These are phyloP conservation scores for Symbiodinium natans DNA, from an alignment of 73 alveolate species.

Conservation along the genomic window DNA sequence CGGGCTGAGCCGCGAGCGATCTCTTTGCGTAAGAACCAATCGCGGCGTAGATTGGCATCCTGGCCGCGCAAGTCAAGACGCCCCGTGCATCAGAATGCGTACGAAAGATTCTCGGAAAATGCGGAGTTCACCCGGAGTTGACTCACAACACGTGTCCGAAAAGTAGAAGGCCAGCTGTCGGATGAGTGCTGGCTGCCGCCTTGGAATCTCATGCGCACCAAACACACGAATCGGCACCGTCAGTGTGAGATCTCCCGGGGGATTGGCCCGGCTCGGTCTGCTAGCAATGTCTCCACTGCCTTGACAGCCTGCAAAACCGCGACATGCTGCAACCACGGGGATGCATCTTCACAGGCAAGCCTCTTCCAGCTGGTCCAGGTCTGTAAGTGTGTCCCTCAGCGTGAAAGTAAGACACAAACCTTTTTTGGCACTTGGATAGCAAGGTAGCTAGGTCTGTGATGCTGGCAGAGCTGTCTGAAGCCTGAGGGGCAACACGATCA, in stretches of 20 bases:
- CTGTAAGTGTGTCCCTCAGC: constrained; percentile 23
- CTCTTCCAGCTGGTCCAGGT: constrained; percentile 72
- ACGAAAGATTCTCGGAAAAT: not conserved
- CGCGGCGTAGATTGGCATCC: constrained; percentile 77
- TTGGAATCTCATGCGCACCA: not conserved
- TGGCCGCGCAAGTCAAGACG: not conserved
- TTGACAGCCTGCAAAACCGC: not conserved
- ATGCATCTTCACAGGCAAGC: not conserved
- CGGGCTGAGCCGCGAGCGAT: constrained; percentile 3
- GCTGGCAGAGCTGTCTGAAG: not conserved
- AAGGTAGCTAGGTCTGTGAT: not conserved
- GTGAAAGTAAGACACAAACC: too few species aligned
- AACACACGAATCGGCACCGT: too few species aligned
- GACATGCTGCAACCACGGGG: too few species aligned
- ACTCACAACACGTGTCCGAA: not conserved
- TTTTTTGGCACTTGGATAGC: too few species aligned
- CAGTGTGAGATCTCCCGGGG: not conserved
- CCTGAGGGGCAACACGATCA: not conserved
- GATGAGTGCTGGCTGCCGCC: constrained; percentile 77
- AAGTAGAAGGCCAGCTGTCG: constrained; percentile 87
- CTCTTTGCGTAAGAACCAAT: constrained; percentile 55
- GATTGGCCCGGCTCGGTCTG: constrained; percentile 15
- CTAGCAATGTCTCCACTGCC: not conserved
- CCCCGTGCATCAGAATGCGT: not conserved
- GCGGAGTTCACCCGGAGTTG: not conserved